phyloP scores from a whole-genome alignment of 2,329 filamentous ascomycete species.

The Aspergillus eucalypticola region DNA sequence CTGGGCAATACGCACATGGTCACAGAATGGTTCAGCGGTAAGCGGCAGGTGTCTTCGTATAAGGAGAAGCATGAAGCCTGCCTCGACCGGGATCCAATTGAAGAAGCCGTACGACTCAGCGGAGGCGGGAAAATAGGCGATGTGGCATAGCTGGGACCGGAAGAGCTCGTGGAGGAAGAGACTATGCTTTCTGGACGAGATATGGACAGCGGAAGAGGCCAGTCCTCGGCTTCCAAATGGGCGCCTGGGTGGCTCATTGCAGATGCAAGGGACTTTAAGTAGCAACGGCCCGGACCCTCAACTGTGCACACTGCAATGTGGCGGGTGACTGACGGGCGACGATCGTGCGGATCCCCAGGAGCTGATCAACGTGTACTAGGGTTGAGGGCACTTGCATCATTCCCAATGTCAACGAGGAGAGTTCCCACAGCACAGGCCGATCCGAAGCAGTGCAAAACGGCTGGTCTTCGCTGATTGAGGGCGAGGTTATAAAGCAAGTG shows the following conservation, averaged over 20 bases:
- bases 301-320: neutral
- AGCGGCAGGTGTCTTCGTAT: conserved; percentile 34
- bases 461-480: conserved; percentile 1
- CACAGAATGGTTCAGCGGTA: conserved; percentile 33
- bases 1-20: conserved; percentile 31
- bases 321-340: conserved; percentile 7
- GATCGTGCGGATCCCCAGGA: conserved; percentile 26
- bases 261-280: neutral
- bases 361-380: conserved; percentile 14
- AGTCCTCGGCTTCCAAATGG: conserved; percentile 26
- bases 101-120: conserved; percentile 26
- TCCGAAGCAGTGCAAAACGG: conserved; percentile 14
- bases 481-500: neutral
- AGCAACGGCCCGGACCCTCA: neutral
- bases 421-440: conserved; percentile 4
- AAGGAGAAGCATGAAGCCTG: conserved; percentile 31
- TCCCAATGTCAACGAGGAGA: conserved; percentile 4
- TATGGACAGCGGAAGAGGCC: conserved; percentile 27
- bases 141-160: conserved; percentile 29
- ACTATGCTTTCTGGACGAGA: conserved; percentile 27
- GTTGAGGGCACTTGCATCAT: conserved; percentile 14
- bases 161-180: conserved; percentile 28
- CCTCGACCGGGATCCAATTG: conserved; percentile 27
- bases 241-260: conserved; percentile 18
- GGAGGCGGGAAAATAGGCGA: conserved; percentile 25